Evolutionary conservation across 768 basidiomycete genomes (phyloP).

Genomic region (Tylopilus sp.): DNA sequence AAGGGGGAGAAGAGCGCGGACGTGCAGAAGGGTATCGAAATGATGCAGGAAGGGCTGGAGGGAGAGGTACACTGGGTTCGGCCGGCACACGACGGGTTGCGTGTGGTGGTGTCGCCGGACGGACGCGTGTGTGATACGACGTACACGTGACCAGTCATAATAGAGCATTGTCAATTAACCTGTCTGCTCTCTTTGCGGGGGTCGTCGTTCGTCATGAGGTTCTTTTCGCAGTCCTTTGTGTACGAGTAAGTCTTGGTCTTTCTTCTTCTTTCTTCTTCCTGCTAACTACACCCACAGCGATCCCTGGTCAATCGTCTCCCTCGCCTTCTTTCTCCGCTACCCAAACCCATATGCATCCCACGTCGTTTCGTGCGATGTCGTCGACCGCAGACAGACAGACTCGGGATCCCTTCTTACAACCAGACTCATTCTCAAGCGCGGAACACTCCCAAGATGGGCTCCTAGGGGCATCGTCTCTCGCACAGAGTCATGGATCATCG

Average conservation of each 20-base stretch:
- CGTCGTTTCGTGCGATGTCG: slow-evolving; percentile 93
- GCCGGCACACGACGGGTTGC: slow-evolving; percentile 74
- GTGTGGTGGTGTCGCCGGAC: slow-evolving; percentile 43
- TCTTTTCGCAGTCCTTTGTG: slow-evolving; percentile 54
- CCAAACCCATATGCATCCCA: slow-evolving; percentile 94
- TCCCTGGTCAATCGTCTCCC: slow-evolving; percentile 88
- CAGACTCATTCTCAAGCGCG: slow-evolving; percentile 88
- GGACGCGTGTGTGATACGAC: slow-evolving; percentile 50
- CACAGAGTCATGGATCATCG: slow-evolving; percentile 91
- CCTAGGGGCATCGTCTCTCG: slow-evolving; percentile 77
- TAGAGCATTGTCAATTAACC: not conserved
- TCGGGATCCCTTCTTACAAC: slow-evolving; percentile 79
- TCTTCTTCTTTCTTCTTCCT: not conserved
- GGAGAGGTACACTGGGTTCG: slow-evolving; percentile 56
- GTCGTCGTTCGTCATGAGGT: slow-evolving; percentile 49
- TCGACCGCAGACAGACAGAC: slow-evolving; percentile 73
- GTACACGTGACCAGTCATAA: slow-evolving; percentile 32
- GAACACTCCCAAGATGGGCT: slow-evolving; percentile 90
- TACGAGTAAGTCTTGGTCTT: slow-evolving; percentile 43
- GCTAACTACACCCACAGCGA: slow-evolving; percentile 49
- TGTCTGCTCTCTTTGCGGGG: slow-evolving; percentile 25
- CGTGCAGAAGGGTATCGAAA: slow-evolving; percentile 41
- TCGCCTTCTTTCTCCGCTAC: slow-evolving; percentile 93
- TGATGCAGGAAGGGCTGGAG: slow-evolving; percentile 45
- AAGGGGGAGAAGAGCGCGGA: slow-evolving; percentile 26